Percentiles rank a stretch among this genome's conserved stretches.
phyloP scores from a whole-genome alignment of 1,284 basidiomycete species.

The Agroathelia rolfsii region DNA sequence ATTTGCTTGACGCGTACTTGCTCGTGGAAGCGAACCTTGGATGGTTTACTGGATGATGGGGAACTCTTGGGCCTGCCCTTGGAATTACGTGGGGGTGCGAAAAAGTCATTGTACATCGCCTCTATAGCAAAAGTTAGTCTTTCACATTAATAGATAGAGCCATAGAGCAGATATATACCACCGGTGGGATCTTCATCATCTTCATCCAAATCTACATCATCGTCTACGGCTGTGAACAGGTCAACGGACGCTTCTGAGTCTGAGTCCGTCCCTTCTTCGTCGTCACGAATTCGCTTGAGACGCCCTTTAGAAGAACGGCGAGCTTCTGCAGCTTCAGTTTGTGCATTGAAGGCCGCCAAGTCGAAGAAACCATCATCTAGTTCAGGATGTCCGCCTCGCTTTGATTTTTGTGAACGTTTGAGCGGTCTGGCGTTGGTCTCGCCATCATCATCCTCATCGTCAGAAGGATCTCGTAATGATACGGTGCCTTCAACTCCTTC shows the following conservation, averaged over 20 bases:
- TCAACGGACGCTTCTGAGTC: conserved; percentile 43
- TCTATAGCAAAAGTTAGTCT: conserved; percentile 28
- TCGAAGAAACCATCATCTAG: conserved; percentile 96
- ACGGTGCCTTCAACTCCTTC: conserved; percentile 20
- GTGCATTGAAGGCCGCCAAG: conserved; percentile 80
- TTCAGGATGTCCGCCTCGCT: conserved; percentile 35
- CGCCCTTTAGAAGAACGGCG: conserved; percentile 50
- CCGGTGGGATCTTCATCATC: conserved; percentile 31
- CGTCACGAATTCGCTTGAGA: conserved; percentile 44
- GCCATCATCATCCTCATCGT: no score
- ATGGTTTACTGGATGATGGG: conserved; percentile 14
- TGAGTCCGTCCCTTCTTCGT: conserved; percentile 40
- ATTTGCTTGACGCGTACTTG: conserved; percentile 75
- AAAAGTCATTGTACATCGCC: conserved; percentile 64
- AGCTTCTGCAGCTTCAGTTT: conserved; percentile 77
- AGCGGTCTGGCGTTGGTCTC: conserved; percentile 6
- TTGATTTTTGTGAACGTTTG: no score
- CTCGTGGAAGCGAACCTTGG: conserved; percentile 70
- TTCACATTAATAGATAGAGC: conserved; percentile 5
- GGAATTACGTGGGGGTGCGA: conserved; percentile 49
- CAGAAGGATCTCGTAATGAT: conserved; percentile 20
- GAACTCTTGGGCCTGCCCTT: conserved; percentile 14
- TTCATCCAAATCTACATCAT: no score
- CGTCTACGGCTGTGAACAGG: conserved; percentile 59
- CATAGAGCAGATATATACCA: conserved; percentile 26